These are phyloP conservation scores for Fusarium sp. DNA, from an alignment of 2,329 filamentous ascomycete species.

Conservation along the genomic window DNA sequence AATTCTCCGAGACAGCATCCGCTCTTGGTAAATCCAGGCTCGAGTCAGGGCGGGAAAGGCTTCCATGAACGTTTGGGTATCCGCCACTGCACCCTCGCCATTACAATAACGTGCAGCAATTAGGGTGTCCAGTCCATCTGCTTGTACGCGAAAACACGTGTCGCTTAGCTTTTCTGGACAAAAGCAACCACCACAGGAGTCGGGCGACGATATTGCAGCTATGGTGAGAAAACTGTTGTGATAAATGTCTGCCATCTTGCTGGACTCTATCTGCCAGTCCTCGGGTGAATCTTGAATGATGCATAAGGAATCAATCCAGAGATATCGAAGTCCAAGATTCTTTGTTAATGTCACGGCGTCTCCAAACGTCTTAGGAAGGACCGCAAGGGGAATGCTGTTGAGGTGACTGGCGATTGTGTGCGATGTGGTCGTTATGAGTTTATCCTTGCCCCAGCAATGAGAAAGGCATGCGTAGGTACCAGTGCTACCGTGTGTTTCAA, in stretches of 20 bases:
- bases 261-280: constrained; percentile 5
- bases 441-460: constrained; percentile 6
- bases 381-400: not conserved
- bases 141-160: not conserved
- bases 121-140: not conserved
- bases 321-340: constrained; percentile 17
- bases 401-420: not conserved
- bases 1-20: not conserved
- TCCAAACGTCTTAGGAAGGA: constrained; percentile 1
- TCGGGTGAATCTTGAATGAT: constrained; percentile 22
- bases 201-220: not conserved
- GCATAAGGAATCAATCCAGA: constrained; percentile 29
- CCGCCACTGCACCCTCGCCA: not conserved
- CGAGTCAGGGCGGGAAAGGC: not conserved
- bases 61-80: not conserved
- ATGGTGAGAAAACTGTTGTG: not conserved
- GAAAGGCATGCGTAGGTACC: not conserved
- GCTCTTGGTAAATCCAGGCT: not conserved
- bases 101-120: not conserved
- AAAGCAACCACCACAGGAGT: not conserved
- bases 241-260: constrained; percentile 7
- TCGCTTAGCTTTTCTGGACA: not conserved
- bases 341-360: constrained; percentile 3
- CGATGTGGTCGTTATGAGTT: not conserved
- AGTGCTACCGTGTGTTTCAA: not conserved